Evolutionary conservation across 2,329 filamentous ascomycete genomes (phyloP), one percentile per base, ranked within the genome.

Genomic region (Fusarium transvaalense): DNA sequence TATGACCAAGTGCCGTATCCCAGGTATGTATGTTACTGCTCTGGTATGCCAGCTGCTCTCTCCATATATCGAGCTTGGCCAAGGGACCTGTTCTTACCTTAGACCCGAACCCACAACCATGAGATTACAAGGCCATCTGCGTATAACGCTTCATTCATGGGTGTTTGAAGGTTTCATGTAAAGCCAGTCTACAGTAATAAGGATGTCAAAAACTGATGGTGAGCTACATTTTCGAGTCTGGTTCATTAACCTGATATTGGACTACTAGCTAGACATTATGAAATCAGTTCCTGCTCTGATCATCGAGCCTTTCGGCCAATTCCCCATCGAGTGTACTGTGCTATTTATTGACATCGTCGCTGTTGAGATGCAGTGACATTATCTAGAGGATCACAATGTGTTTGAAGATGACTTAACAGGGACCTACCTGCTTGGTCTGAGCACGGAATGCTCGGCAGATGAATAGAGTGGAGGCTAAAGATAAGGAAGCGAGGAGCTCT

Each of bases 361-460:
- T 60, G 48, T 39, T 39, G 51, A 41, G 27, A 56, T 47, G 43
- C 27, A 43, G 21, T 29, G 32, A 48, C 19, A 39, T 38, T 64
- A 21, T 29, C 21, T 19, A 19, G 17, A 19, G 47, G 38, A 32
- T 53, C 38, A 42, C 32, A 14, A 42, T 61, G 46, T 13, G 27
- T 35, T 21, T 43, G 32, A 31, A 25, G n/a, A 27, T 47, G 45
- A 65, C n/a, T n/a, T n/a, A n/a, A 50, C 52, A 41, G 52, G 35
- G 51, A 39, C 39, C 37, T 48, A 39, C 46, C 32, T 37, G 17
- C 17, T 19, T 27, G 47, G 47, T 50, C 47, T 38, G 32, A 67
- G 50, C 48, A 63, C 50, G 27, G 56, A 34, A 42, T 66, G 23
- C n/a, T 66, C 56, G 66, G 66, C 61, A 68, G 35, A 51, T 46